A percentile compares a stretch with the other conserved stretches of the same genome.
These are phyloP conservation scores for Fraxinus baroniana DNA, from an alignment of 305 asterid genomes.

Conservation along the genomic window DNA sequence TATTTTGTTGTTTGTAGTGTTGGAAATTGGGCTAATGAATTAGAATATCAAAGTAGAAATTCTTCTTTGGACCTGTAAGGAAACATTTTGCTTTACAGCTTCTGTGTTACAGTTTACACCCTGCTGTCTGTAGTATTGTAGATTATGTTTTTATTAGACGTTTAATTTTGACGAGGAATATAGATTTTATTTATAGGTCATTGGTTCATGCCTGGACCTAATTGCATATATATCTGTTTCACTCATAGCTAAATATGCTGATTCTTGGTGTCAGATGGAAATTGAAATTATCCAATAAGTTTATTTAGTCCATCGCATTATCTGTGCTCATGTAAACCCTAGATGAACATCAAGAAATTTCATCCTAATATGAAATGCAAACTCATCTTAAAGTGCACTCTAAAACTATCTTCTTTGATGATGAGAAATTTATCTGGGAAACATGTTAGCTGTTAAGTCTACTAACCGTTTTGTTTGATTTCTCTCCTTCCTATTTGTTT, in stretches of 20 bases:
- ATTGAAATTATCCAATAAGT: neutral
- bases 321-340: slow-evolving; percentile 2
- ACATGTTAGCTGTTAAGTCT: neutral
- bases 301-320: neutral
- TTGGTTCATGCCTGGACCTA: neutral
- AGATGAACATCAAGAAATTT: neutral
- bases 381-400: neutral
- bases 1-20: neutral
- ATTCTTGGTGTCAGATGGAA: neutral
- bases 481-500: neutral
- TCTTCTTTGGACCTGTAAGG: neutral
- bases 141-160: neutral
- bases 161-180: neutral
- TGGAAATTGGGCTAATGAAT: neutral
- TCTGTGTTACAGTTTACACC: neutral
- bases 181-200: neutral
- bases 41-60: neutral
- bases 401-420: neutral
- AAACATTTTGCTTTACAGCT: neutral
- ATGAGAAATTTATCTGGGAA: neutral
- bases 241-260: neutral
- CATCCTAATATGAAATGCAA: slow-evolving; percentile 3
- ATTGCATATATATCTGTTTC: neutral
- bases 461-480: neutral
- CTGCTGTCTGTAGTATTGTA: neutral